phyloP scores from a whole-genome alignment of 345 rosid genomes.

The Excoecaria agallocha region DNA sequence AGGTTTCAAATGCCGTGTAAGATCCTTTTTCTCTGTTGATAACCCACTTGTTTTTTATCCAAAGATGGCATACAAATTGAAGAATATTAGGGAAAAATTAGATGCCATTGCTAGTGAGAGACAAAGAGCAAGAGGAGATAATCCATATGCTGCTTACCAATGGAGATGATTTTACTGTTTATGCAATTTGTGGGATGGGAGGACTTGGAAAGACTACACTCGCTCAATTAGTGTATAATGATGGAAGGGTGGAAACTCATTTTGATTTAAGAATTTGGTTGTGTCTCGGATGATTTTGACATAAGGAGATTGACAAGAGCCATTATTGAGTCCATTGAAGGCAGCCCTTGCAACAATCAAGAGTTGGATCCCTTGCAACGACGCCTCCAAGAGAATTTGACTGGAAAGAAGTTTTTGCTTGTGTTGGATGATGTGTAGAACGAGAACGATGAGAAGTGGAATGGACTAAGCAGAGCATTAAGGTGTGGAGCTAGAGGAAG shows the following conservation, averaged over 20 bases:
- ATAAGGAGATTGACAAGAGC: no score
- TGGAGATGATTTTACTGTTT: background rate
- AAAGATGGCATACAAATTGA: no score
- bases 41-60: no score
- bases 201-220: no score
- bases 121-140: background rate
- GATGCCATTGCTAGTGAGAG: no score
- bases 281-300: no score
- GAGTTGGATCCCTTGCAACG: slow-evolving; percentile 5
- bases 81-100: no score
- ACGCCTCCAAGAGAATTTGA: background rate
- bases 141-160: background rate
- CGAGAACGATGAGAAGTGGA: background rate
- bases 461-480: background rate
- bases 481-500: slow-evolving; percentile 8
- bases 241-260: no score
- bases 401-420: no score
- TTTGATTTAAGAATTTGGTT: no score
- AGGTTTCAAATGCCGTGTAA: background rate
- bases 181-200: background rate
- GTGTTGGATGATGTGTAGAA: slow-evolving; percentile 4
- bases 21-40: no score
- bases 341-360: background rate
- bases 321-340: background rate
- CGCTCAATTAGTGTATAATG: no score